A percentile compares a stretch with the other conserved stretches of the same genome.
These are phyloP conservation scores for Talaromyces sp. DNA, from an alignment of 2,329 filamentous ascomycete species.

Conservation along the genomic window DNA sequence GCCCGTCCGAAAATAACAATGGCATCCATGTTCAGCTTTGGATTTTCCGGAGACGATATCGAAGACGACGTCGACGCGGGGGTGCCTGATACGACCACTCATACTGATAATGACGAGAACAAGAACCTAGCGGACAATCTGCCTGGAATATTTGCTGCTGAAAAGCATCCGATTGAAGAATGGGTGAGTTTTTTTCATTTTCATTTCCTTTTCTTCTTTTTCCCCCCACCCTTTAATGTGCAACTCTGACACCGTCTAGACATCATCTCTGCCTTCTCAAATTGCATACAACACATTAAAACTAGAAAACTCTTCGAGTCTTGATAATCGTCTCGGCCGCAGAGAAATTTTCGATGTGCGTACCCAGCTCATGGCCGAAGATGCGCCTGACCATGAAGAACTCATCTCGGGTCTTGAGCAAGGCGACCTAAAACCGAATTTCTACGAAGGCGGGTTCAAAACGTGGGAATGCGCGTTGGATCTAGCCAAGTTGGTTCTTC, in stretches of 20 bases:
- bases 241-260: slow-evolving; percentile 29
- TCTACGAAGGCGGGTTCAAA: slow-evolving; percentile 66
- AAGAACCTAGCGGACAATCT: background rate
- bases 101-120: slow-evolving; percentile 23
- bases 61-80: slow-evolving; percentile 37
- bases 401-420: slow-evolving; percentile 47
- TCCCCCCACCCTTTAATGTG: background rate
- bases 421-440: slow-evolving; percentile 54
- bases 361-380: slow-evolving; percentile 59
- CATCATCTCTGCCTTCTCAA: slow-evolving; percentile 53
- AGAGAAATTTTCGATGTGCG: slow-evolving; percentile 61
- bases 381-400: slow-evolving; percentile 21
- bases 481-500: slow-evolving; percentile 35
- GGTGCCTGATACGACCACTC: slow-evolving; percentile 48
- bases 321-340: slow-evolving; percentile 39
- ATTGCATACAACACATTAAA: slow-evolving; percentile 53
- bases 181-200: slow-evolving; percentile 3
- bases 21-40: slow-evolving; percentile 48
- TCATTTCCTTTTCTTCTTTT: background rate
- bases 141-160: background rate
- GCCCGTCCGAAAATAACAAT: slow-evolving; percentile 13
- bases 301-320: background rate
- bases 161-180: slow-evolving; percentile 10
- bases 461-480: slow-evolving; percentile 64
- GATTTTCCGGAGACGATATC: slow-evolving; percentile 56